Base-by-base conservation (phyloP, 2,329 filamentous ascomycete species). In the Paraphaeosphaeria sporulosa region DNA sequence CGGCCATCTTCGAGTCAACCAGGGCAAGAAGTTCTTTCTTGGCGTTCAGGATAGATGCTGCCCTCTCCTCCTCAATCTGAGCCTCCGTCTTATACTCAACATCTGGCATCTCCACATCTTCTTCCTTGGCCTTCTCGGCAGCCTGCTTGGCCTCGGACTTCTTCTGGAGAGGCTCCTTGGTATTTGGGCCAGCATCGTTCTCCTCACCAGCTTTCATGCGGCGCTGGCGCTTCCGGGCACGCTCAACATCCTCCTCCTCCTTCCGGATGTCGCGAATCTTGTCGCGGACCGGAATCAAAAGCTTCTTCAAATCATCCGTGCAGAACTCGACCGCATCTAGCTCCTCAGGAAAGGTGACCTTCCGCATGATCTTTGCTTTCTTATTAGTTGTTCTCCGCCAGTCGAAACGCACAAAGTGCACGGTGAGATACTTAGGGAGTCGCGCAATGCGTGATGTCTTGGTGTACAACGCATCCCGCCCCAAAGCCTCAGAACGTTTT, bases 311-410 rank as follows among this genome's bases (percentile, higher is more conserved):
- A 55, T 95, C 90, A 27, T 98, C 94, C 13, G 94, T 94, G 79
- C 95, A 99, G 79, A 97, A 97, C 76, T 99, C 95, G 23, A 96
- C 89, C 42, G 92, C 88, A 72, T 99, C 95, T 36, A 99, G 83
- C 79, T 99, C 95, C 53, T 92, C 89, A 7, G 94, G 94, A 76
- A 99, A 99, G 0, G 93, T 94, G 59, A 99, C 95, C 81, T 98
- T 99, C 76, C 94, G 92, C 92, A 99, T 94, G 71, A 99, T 99
- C 85, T 99, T 99, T 67, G 94, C 94, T 85, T 99, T 99, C 84
- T 98, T 98, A 79, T 96, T 90, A 3, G 92, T 93, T 68, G 96
- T 93, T 49, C 90, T 89, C 75, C 96, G 94, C 95, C 95, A 99
- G 83, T 94, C 97, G 82, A 99, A 99, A 65, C 95, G 92, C 58